phyloP scores from a whole-genome alignment of 306 rosid genomes.

The Acacia crassicarpa region DNA sequence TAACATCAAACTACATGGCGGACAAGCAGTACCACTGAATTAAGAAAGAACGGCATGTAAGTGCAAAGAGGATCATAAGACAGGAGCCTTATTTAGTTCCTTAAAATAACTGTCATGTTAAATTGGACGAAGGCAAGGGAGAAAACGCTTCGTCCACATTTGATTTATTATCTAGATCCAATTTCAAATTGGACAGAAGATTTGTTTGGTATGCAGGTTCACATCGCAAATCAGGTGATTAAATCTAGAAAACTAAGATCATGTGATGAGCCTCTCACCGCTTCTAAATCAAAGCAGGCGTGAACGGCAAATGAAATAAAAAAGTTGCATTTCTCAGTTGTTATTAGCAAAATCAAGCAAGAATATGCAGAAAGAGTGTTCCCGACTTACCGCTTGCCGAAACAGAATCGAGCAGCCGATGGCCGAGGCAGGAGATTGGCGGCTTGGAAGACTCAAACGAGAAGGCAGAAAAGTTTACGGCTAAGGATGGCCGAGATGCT shows the following conservation, averaged over 20 bases:
- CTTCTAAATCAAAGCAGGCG: background rate
- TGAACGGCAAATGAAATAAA: background rate
- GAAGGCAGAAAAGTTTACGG: background rate
- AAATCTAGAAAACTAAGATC: background rate
- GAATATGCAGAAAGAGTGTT: background rate
- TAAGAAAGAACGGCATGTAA: background rate
- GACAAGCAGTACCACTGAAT: background rate
- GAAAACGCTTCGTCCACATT: background rate
- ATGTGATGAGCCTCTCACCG: background rate
- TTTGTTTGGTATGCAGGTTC: background rate
- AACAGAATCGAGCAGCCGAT: background rate
- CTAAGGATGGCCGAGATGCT: too few relatives aligned
- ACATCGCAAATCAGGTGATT: background rate
- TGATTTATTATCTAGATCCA: background rate
- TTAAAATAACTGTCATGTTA: background rate
- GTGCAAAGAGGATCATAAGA: background rate
- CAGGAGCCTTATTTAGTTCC: background rate
- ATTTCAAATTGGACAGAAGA: background rate
- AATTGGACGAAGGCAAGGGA: background rate
- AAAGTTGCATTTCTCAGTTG: background rate
- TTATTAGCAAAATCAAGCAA: background rate
- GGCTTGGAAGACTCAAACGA: background rate
- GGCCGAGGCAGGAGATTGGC: background rate
- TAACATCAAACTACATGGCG: background rate
- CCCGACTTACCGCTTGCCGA: constrained; percentile 3